phyloP scores from a whole-genome alignment of 164 flowering plant species.

The Aristolochia fimbriata region DNA sequence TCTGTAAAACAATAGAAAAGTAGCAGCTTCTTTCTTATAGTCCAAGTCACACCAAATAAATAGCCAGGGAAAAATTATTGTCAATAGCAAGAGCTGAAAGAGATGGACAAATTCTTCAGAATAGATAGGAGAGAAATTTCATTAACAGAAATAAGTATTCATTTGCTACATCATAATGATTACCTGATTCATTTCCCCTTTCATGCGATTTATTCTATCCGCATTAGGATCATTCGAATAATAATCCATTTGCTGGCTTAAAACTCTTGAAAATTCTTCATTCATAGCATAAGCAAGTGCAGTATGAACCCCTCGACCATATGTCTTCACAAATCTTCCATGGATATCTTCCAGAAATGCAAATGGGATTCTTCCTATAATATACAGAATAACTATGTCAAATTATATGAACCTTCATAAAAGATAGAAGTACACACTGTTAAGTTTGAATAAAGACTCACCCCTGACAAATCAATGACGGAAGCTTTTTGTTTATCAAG shows the following conservation, averaged over 20 bases:
- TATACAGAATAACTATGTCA: background rate
- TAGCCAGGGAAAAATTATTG: background rate
- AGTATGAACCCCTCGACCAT: conserved; percentile 60
- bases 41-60: background rate
- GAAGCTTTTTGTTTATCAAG: too few relatives aligned
- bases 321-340: conserved; percentile 74
- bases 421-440: too few relatives aligned
- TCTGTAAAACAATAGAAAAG: background rate
- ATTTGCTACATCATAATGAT: conserved; percentile 2
- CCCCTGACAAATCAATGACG: too few relatives aligned
- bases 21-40: background rate
- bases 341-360: conserved; percentile 88
- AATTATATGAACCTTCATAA: background rate
- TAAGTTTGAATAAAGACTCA: too few relatives aligned
- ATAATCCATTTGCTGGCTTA: conserved; percentile 76
- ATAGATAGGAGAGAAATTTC: background rate
- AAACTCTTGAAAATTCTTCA: conserved; percentile 83
- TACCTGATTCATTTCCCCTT: conserved; percentile 91
- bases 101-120: background rate
- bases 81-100: background rate
- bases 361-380: conserved; percentile 81
- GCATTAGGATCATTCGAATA: conserved; percentile 81
- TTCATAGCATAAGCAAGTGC: conserved; percentile 88
- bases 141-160: background rate
- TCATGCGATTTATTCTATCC: conserved; percentile 67